phyloP scores from a whole-genome alignment of 2,329 filamentous ascomycete genomes.

The Fusarium protoensiforme region DNA sequence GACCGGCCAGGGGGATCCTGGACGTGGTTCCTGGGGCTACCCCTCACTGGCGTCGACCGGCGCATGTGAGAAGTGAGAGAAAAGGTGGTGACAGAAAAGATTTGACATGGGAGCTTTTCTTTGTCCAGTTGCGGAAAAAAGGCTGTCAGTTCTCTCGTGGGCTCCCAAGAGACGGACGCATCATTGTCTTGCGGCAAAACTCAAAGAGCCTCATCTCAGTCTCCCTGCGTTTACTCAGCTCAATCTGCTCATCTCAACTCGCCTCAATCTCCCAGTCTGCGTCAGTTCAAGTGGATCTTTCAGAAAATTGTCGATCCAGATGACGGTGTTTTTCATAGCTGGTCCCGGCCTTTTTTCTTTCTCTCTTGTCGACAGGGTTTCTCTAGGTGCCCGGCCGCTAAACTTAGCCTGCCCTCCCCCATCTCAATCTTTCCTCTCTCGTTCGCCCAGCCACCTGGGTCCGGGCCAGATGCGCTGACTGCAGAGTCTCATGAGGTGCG shows the following conservation, averaged over 20 bases:
- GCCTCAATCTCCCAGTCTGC: slow-evolving; percentile 26
- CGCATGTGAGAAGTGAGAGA: slow-evolving; percentile 39
- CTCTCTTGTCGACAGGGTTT: slow-evolving; percentile 17
- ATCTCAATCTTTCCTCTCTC: slow-evolving; percentile 27
- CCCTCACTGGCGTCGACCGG: slow-evolving; percentile 38
- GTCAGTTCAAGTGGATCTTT: slow-evolving; percentile 25
- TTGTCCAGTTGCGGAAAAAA: not conserved
- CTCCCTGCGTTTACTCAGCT: slow-evolving; percentile 8
- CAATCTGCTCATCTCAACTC: slow-evolving; percentile 14
- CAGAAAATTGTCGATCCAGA: slow-evolving; percentile 28
- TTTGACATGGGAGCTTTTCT: not conserved
- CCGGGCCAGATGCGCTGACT: slow-evolving; percentile 33
- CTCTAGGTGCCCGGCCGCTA: slow-evolving; percentile 36
- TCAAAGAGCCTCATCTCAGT: slow-evolving; percentile 1
- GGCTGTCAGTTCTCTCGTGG: slow-evolving; percentile 9
- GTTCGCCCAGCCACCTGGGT: slow-evolving; percentile 41
- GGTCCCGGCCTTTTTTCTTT: slow-evolving; percentile 23
- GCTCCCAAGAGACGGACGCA: not conserved
- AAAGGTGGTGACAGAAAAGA: slow-evolving; percentile 36
- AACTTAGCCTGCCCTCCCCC: slow-evolving; percentile 29
- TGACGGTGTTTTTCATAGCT: slow-evolving; percentile 15
- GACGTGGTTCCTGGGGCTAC: slow-evolving; percentile 43
- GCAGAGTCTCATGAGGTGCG: slow-evolving; percentile 39
- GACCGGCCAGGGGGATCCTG: slow-evolving; percentile 40
- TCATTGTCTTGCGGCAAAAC: not conserved